Base-by-base conservation (phyloP, 768 basidiomycete species). In the Termitomyces sp. region DNA sequence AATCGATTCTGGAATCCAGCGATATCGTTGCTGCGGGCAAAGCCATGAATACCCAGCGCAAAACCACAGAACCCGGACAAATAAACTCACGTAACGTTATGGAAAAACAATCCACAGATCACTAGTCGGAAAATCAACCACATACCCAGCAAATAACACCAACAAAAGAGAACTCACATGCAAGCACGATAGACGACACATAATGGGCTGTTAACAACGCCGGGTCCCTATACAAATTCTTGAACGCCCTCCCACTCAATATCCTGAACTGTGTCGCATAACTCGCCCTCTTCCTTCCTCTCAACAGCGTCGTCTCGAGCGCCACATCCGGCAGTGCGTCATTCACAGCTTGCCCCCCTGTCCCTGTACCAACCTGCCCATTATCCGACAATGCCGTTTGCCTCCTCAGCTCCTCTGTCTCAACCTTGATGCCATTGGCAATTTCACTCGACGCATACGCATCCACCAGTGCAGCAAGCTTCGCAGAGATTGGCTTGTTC, bases 1-100 rank as follows among this genome's bases (percentile, higher is more conserved):
- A 95, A 77, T 60, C 93, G 80, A 65, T 96, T 95, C 77, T 98
- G 96, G 84, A 99, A 97, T 5, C 96, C 96, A 6, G 90, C 85
- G 48, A 98, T 98, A 71, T 98, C 95, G 65, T 94, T 88, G 15
- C 85, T 87, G 62, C 3, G 12, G 22, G 14, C 28, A 51, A 2
- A 32, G 9, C 3, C 38, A 47, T 58, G 24, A 61, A 46, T 35
- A 19, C 21, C 49, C 9, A 1, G 28, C 11, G 34, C 19, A 6
- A 6, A 45, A 35, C 44, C 21, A 7, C 41, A 22, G 5, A 45
- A 42, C n/a, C 15, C 12, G 24, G 8, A 6, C n/a, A 43, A 26
- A 21, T 12, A 34, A 26, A 69, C 83, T 60, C 67, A 85, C 82
- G 88, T 87, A 52, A 97, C 85, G 54, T 91, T 81, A 64, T 88